phyloP scores from a whole-genome alignment of 176 grass and related monocot genomes.

The Phyllostachys edulis region DNA sequence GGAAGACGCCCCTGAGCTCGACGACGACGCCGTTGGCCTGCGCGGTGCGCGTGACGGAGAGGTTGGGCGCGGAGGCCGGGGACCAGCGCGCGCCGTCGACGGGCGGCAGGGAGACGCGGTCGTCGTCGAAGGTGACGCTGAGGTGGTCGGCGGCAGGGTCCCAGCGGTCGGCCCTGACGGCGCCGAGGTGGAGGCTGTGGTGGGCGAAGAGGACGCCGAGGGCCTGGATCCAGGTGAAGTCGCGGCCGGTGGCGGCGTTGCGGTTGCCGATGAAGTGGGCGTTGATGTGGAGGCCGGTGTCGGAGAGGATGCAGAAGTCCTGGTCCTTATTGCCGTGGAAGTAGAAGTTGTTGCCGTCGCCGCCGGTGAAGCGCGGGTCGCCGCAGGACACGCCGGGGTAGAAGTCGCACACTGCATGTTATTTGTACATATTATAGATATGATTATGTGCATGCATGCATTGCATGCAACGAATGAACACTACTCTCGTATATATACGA shows the following conservation, averaged over 20 bases:
- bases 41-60: constrained; percentile 29
- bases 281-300: constrained; percentile 46
- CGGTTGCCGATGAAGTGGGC: constrained; percentile 63
- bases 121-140: constrained; percentile 46
- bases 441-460: not conserved
- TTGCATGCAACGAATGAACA: not conserved
- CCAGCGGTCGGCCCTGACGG: not conserved
- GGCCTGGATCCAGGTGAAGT: constrained; percentile 78
- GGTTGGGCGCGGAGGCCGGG: not conserved
- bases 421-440: too few species aligned
- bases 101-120: not conserved
- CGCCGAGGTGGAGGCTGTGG: constrained; percentile 53
- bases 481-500: too few species aligned
- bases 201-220: constrained; percentile 44
- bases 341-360: constrained; percentile 66
- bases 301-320: constrained; percentile 59
- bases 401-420: constrained; percentile 42
- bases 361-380: constrained; percentile 65
- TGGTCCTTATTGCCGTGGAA: constrained; percentile 65
- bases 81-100: constrained; percentile 23
- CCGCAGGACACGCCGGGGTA: constrained; percentile 49
- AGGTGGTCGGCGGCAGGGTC: constrained; percentile 45
- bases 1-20: constrained; percentile 42
- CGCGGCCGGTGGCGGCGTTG: constrained; percentile 31
- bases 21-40: constrained; percentile 21